A percentile compares a stretch with the other conserved stretches of the same genome.
These are phyloP conservation scores for Cladosporium sp. DNA, from an alignment of 2,329 filamentous ascomycete species.

Conservation along the genomic window DNA sequence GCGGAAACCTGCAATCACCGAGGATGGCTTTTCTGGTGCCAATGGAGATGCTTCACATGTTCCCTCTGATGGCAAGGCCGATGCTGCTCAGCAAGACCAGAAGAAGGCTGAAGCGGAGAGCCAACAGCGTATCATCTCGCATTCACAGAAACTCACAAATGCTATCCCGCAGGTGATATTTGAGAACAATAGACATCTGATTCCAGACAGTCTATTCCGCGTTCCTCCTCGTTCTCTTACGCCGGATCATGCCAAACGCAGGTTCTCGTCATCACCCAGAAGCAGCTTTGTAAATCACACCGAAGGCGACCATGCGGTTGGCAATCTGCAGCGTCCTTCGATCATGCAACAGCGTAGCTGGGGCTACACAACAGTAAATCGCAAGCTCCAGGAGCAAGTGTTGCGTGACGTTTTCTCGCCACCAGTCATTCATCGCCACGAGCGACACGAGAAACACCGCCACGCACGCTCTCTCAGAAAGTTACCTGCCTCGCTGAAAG, in stretches of 20 bases:
- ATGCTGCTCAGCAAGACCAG: conserved; percentile 12
- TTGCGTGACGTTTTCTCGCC: conserved; percentile 89
- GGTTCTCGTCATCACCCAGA: conserved; percentile 13
- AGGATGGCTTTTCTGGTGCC: conserved; percentile 1
- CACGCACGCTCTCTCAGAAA: conserved; percentile 55
- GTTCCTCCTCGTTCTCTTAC: conserved; percentile 46
- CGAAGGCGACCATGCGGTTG: neutral
- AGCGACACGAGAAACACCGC: conserved; percentile 64
- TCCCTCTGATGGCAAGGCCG: neutral
- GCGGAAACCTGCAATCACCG: conserved; percentile 37
- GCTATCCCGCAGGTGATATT: conserved; percentile 82
- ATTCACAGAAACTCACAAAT: conserved; percentile 70
- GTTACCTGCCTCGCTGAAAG: conserved; percentile 26
- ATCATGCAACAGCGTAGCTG: conserved; percentile 58
- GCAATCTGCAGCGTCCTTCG: conserved; percentile 31
- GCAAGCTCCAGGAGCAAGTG: conserved; percentile 81
- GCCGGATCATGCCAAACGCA: conserved; percentile 21
- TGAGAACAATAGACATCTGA: conserved; percentile 89
- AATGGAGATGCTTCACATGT: conserved; percentile 1
- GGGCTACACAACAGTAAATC: conserved; percentile 91
- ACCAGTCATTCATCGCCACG: conserved; percentile 75
- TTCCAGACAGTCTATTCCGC: conserved; percentile 73
- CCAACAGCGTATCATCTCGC: conserved; percentile 57
- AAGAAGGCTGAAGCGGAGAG: conserved; percentile 19
- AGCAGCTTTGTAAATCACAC: conserved; percentile 1